These are phyloP conservation scores for Debaryomyces subglobosus DNA, from an alignment of 1,139 yeast species.

Conservation along the genomic window DNA sequence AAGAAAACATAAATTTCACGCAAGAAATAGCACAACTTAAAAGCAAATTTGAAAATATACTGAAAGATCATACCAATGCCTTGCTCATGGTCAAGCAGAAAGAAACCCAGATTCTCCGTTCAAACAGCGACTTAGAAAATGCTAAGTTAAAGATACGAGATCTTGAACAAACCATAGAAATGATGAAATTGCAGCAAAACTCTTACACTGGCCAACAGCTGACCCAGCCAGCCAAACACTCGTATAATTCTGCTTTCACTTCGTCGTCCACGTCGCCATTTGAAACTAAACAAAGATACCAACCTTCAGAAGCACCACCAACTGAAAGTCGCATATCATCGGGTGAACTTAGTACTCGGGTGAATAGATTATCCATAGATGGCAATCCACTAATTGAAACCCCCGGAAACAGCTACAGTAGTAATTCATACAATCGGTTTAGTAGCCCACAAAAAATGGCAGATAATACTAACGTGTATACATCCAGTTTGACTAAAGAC, in stretches of 20 bases:
- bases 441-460: slow-evolving; percentile 23
- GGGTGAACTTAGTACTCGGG: slow-evolving; percentile 48
- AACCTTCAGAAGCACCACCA: background rate
- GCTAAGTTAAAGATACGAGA: slow-evolving; percentile 51
- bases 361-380: slow-evolving; percentile 49
- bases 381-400: slow-evolving; percentile 28
- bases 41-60: slow-evolving; percentile 35
- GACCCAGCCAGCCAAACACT: slow-evolving; percentile 9
- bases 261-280: slow-evolving; percentile 12
- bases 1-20: slow-evolving; percentile 46
- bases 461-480: slow-evolving; percentile 17
- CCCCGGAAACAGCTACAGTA: slow-evolving; percentile 14
- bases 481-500: slow-evolving; percentile 20
- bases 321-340: slow-evolving; percentile 28
- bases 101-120: slow-evolving; percentile 64
- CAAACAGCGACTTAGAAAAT: slow-evolving; percentile 62
- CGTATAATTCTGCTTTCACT: slow-evolving; percentile 3
- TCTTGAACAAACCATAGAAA: slow-evolving; percentile 55
- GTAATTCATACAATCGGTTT: slow-evolving; percentile 16
- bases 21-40: slow-evolving; percentile 46
- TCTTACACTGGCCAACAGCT: slow-evolving; percentile 16
- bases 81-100: slow-evolving; percentile 60
- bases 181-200: slow-evolving; percentile 40
- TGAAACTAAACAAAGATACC: background rate
- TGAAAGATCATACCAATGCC: slow-evolving; percentile 55